phyloP scores from a whole-genome alignment of 2,329 filamentous ascomycete genomes.

The Cyanodermella asteris region DNA sequence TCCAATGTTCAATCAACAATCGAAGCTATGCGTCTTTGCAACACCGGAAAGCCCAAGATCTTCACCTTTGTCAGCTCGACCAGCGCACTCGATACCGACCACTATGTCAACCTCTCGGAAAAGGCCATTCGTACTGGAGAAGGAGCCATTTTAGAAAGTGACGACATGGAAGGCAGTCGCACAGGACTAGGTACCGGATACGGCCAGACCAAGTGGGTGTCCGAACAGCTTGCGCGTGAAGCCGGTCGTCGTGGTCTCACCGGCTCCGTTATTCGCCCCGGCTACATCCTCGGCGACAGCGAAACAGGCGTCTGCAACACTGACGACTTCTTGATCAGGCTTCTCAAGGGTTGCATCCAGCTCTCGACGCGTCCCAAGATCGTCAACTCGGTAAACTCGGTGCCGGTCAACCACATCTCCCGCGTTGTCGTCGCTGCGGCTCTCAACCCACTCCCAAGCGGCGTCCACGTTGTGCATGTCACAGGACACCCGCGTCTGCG shows the following conservation, averaged over 20 bases:
- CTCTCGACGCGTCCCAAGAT: constrained; percentile 52
- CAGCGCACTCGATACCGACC: constrained; percentile 56
- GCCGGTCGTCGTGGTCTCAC: constrained; percentile 56
- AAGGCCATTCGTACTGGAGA: constrained; percentile 37
- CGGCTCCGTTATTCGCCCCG: constrained; percentile 58
- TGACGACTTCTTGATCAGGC: constrained; percentile 76
- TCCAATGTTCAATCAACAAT: constrained; percentile 69
- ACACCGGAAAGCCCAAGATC: constrained; percentile 53
- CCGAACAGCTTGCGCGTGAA: constrained; percentile 50
- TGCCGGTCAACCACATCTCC: constrained; percentile 68
- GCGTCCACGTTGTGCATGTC: constrained; percentile 48
- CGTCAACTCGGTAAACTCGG: constrained; percentile 67
- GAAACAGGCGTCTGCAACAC: constrained; percentile 49
- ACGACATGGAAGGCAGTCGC: constrained; percentile 57
- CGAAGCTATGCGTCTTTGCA: constrained; percentile 53
- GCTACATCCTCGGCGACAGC: constrained; percentile 62
- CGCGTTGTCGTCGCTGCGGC: constrained; percentile 56
- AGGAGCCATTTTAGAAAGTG: constrained; percentile 46
- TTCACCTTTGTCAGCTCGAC: constrained; percentile 72
- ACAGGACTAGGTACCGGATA: constrained; percentile 68
- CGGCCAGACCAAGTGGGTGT: constrained; percentile 76
- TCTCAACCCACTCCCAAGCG: constrained; percentile 36
- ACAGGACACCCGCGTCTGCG: constrained; percentile 58
- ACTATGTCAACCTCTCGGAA: constrained; percentile 57
- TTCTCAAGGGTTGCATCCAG: constrained; percentile 66